These are phyloP conservation scores for Globisporangium parvum DNA, from an alignment of 352 stramenopile species.

Conservation along the genomic window DNA sequence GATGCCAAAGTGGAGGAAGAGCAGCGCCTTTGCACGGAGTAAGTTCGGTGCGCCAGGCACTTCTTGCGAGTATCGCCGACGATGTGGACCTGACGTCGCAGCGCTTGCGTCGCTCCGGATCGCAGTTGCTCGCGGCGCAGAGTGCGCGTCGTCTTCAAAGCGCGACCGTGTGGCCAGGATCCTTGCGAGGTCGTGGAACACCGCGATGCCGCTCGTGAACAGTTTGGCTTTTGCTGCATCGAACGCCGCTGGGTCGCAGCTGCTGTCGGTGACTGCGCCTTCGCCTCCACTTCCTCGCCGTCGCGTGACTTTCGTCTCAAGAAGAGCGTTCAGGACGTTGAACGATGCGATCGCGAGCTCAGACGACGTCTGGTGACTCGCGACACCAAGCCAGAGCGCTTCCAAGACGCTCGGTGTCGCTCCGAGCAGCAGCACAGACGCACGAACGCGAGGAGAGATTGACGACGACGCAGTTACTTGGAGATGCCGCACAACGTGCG, in stretches of 20 bases:
- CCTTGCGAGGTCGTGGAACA: constrained; percentile 22
- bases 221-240: constrained; percentile 26
- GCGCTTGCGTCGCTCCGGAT: not conserved
- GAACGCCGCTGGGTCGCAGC: constrained; percentile 18
- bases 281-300: not conserved
- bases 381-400: constrained; percentile 34
- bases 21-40: constrained; percentile 56
- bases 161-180: constrained; percentile 19
- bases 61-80: constrained; percentile 14
- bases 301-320: constrained; percentile 37
- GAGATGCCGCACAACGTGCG: constrained; percentile 51
- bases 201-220: constrained; percentile 31
- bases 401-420: constrained; percentile 31
- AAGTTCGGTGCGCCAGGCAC: constrained; percentile 19
- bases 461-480: constrained; percentile 15
- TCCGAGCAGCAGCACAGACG: constrained; percentile 28
- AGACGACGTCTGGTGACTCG: constrained; percentile 1
- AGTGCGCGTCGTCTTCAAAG: constrained; percentile 13
- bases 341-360: constrained; percentile 47
- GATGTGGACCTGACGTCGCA: not conserved
- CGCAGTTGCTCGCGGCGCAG: not conserved
- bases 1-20: constrained; percentile 54
- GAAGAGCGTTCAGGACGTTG: constrained; percentile 57
- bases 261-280: constrained; percentile 4
- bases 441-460: constrained; percentile 22